Percentiles rank a stretch among this genome's conserved stretches.
Evolutionary conservation across 768 basidiomycete species (phyloP).

Genomic region (Crassisporium funariophilum): DNA sequence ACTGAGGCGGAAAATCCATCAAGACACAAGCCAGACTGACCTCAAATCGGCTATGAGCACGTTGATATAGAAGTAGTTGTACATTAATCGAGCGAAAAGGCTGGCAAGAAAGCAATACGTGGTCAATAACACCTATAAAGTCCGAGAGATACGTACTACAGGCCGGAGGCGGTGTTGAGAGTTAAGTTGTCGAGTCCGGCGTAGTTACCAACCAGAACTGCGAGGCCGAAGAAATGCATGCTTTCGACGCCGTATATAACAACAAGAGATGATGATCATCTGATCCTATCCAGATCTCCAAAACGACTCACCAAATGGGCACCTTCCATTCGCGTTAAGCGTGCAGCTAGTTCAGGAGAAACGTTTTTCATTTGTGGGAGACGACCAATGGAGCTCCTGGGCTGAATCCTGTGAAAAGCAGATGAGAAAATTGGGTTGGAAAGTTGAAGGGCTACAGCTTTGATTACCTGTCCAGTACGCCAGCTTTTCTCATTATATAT

Average conservation of each 20-base stretch:
- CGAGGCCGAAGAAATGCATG: constrained; percentile 23
- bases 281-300: background rate
- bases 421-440: background rate
- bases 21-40: too few relatives aligned
- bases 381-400: constrained; percentile 26
- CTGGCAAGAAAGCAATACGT: constrained; percentile 1
- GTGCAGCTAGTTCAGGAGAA: constrained; percentile 26
- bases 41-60: constrained; percentile 7
- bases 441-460: background rate
- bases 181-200: constrained; percentile 22
- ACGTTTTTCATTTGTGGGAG: constrained; percentile 28
- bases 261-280: constrained; percentile 3
- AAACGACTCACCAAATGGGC: constrained; percentile 30
- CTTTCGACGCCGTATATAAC: constrained; percentile 24
- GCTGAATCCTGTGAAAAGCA: constrained; percentile 28
- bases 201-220: constrained; percentile 23
- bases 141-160: constrained; percentile 23
- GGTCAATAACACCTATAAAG: background rate
- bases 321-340: constrained; percentile 36
- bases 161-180: constrained; percentile 29
- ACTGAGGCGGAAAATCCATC: background rate
- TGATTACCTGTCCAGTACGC: constrained; percentile 34
- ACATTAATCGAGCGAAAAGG: constrained; percentile 15
- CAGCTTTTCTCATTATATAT: constrained; percentile 5
- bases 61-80: constrained; percentile 24